These are phyloP conservation scores for Tripidium arundinaceum DNA, from an alignment of 202 grass and related monocot genomes.

Conservation along the genomic window DNA sequence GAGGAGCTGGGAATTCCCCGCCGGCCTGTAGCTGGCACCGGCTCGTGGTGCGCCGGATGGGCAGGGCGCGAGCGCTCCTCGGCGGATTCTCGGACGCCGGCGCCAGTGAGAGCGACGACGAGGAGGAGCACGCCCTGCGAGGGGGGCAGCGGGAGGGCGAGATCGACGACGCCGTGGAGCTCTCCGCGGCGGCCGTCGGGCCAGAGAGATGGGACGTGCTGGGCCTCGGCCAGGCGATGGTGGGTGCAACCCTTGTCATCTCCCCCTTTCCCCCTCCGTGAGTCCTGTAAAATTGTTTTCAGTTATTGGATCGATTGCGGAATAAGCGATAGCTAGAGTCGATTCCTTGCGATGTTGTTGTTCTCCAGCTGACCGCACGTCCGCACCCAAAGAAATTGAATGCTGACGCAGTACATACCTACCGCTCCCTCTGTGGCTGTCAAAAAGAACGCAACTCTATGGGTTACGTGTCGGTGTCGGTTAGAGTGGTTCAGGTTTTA, in stretches of 20 bases:
- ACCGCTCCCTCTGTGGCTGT: no score
- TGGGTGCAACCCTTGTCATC: slow-evolving; percentile 5
- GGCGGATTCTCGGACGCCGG: slow-evolving; percentile 26
- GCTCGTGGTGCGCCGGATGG: slow-evolving; percentile 11
- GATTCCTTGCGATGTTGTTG: background rate
- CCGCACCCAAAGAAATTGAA: background rate
- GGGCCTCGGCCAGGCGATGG: slow-evolving; percentile 94
- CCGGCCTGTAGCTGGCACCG: background rate
- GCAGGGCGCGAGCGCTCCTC: background rate
- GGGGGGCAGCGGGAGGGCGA: slow-evolving; percentile 25
- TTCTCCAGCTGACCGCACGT: background rate
- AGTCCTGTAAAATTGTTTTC: background rate
- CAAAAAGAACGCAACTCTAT: no score
- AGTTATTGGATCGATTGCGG: background rate
- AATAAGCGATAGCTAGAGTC: background rate
- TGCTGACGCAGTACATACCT: background rate
- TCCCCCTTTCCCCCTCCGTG: background rate
- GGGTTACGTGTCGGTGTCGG: no score
- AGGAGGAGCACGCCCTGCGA: slow-evolving; percentile 13
- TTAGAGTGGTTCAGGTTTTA: no score
- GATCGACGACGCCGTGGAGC: slow-evolving; percentile 22
- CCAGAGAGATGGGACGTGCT: slow-evolving; percentile 85
- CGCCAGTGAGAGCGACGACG: slow-evolving; percentile 37
- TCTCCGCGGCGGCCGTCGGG: slow-evolving; percentile 21
- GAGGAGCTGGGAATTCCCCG: background rate